Evolutionary conservation across 1,284 basidiomycete genomes (phyloP).

Genomic region (Wolfiporia cocos): DNA sequence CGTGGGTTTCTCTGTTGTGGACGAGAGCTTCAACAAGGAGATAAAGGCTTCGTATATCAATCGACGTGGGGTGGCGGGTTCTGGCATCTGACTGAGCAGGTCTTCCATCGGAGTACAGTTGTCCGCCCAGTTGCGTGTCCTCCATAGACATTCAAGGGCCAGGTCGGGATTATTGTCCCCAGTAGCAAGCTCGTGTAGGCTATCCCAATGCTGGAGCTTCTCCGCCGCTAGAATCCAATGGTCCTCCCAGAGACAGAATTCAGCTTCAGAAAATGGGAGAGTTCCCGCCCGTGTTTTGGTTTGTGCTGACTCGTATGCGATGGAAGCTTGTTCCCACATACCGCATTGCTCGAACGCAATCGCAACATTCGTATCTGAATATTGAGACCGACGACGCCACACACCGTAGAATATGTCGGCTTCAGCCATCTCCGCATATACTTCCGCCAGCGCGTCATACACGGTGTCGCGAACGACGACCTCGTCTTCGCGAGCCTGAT

Average conservation of each 20-base stretch:
- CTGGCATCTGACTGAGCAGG: constrained; percentile 78
- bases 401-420: constrained; percentile 98
- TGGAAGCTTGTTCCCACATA: constrained; percentile 92
- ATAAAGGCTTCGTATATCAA: constrained; percentile 96
- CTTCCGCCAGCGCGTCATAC: constrained; percentile 88
- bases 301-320: constrained; percentile 89
- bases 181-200: constrained; percentile 88
- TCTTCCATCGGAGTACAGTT: constrained; percentile 81
- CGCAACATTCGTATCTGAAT: constrained; percentile 88
- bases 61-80: constrained; percentile 87
- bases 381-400: constrained; percentile 87
- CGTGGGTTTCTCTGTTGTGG: constrained; percentile 61
- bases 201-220: constrained; percentile 98
- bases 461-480: constrained; percentile 77
- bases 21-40: constrained; percentile 68
- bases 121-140: constrained; percentile 88
- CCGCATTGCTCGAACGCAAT: constrained; percentile 96
- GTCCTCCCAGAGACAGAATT: constrained; percentile 99
- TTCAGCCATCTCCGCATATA: constrained; percentile 94
- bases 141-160: constrained; percentile 94
- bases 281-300: constrained; percentile 78
- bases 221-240: constrained; percentile 97
- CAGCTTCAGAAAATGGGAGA: constrained; percentile 91
- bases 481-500: constrained; percentile 79
- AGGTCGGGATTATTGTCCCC: constrained; percentile 91